Percentiles rank a stretch among this genome's conserved stretches.
These are phyloP conservation scores for Candida rishiriensis DNA, from an alignment of 805 yeast genomes.

Conservation along the genomic window DNA sequence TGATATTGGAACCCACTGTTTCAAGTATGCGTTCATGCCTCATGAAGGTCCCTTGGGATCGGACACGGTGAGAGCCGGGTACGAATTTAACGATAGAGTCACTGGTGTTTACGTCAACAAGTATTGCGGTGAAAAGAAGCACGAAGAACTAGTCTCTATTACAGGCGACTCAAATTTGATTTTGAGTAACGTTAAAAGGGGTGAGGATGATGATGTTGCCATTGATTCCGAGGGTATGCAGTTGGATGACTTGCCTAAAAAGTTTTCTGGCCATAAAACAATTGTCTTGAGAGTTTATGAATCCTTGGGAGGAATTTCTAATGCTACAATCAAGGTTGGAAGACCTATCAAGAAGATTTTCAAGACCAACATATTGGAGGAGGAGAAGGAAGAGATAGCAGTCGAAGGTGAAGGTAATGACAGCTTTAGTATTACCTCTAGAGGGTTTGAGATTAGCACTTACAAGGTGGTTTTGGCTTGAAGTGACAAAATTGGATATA, in stretches of 20 bases:
- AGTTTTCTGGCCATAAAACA: slow-evolving; percentile 41
- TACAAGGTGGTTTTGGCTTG: slow-evolving; percentile 42
- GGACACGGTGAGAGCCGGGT: slow-evolving; percentile 68
- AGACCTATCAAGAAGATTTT: slow-evolving; percentile 43
- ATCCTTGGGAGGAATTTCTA: slow-evolving; percentile 74
- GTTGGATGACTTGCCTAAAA: slow-evolving; percentile 40
- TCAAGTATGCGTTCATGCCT: slow-evolving; percentile 81
- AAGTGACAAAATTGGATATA: not conserved
- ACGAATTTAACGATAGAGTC: slow-evolving; percentile 66
- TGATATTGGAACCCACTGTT: slow-evolving; percentile 84
- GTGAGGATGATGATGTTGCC: slow-evolving; percentile 71
- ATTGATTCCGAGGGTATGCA: slow-evolving; percentile 29
- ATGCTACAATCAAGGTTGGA: slow-evolving; percentile 45
- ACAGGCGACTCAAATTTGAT: slow-evolving; percentile 57
- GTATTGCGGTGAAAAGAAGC: slow-evolving; percentile 3
- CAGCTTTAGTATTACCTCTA: slow-evolving; percentile 39
- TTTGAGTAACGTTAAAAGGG: slow-evolving; percentile 76
- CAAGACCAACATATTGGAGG: slow-evolving; percentile 59
- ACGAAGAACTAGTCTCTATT: slow-evolving; percentile 22
- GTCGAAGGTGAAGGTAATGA: slow-evolving; percentile 25
- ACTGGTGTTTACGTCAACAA: slow-evolving; percentile 11
- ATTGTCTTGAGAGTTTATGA: slow-evolving; percentile 79
- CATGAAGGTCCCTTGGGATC: slow-evolving; percentile 65
- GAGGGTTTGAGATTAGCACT: slow-evolving; percentile 79
- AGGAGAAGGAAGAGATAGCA: slow-evolving; percentile 38